Evolutionary conservation across 2,329 filamentous ascomycete genomes (phyloP).

Genomic region (Pseudogymnoascus sp.): DNA sequence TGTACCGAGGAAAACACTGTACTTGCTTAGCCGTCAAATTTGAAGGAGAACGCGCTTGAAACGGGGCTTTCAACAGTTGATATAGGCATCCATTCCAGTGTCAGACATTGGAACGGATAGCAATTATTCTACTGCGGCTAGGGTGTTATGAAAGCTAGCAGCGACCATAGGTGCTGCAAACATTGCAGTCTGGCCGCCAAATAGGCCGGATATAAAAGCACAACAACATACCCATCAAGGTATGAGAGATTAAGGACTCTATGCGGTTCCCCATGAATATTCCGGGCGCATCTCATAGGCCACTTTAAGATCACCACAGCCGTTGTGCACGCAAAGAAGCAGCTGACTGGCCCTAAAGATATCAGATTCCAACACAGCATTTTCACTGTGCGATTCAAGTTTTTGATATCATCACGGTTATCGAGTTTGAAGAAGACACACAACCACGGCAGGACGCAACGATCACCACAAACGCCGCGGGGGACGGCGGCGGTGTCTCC

Average conservation of each 20-base stretch:
- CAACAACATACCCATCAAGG: slow-evolving; percentile 1
- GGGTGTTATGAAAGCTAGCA: neutral
- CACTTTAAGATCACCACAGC: neutral
- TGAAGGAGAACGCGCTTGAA: neutral
- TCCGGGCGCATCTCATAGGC: neutral
- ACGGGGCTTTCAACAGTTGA: neutral
- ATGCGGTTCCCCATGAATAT: neutral
- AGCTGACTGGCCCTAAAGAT: neutral
- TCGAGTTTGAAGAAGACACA: neutral
- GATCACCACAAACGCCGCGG: neutral
- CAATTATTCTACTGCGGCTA: neutral
- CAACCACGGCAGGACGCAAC: neutral
- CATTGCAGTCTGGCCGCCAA: neutral
- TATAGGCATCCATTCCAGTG: neutral
- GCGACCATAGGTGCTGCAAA: neutral
- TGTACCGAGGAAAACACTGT: neutral
- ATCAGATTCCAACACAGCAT: slow-evolving; percentile 3
- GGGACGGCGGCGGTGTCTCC: neutral
- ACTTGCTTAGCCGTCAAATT: neutral
- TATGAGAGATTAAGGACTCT: neutral
- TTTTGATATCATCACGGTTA: neutral
- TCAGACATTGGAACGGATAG: neutral
- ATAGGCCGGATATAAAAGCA: neutral
- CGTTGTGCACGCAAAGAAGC: neutral
- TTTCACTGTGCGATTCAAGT: neutral